Evolutionary conservation across 2,329 filamentous ascomycete genomes (phyloP).

Genomic region (Trematosphaeria pertusa): DNA sequence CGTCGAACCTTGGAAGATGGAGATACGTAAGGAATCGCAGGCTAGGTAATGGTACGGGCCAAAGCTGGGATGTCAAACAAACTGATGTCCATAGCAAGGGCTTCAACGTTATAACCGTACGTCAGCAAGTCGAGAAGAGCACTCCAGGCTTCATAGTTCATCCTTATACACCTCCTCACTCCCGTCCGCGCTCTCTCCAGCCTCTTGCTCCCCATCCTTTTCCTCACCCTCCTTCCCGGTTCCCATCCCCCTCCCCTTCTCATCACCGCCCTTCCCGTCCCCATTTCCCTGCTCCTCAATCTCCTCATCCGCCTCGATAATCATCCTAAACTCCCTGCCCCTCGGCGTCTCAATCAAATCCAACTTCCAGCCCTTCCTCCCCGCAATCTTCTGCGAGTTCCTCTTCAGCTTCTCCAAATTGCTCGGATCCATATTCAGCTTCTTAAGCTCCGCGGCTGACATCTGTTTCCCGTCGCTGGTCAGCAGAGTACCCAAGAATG

Average conservation of each 20-base stretch:
- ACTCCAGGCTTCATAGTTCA: too few species aligned
- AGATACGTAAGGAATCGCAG: too few species aligned
- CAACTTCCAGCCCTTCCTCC: conserved; percentile 78
- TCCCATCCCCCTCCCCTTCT: conserved; percentile 49
- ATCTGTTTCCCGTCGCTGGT: conserved; percentile 68
- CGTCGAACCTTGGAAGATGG: too few species aligned
- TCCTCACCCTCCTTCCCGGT: conserved; percentile 45
- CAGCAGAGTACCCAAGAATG: conserved; percentile 59
- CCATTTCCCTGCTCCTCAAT: conserved; percentile 28
- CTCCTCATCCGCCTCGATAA: conserved; percentile 66
- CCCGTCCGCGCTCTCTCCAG: conserved; percentile 39
- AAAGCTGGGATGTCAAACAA: too few species aligned
- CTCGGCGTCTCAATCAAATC: conserved; percentile 76
- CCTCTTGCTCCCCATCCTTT: conserved; percentile 21
- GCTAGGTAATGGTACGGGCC: too few species aligned
- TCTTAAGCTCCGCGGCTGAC: conserved; percentile 71
- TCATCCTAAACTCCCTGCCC: conserved; percentile 71
- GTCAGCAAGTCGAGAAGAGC: too few species aligned
- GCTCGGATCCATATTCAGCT: conserved; percentile 70
- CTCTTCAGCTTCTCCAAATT: conserved; percentile 73
- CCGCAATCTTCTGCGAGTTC: conserved; percentile 72
- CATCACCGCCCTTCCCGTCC: conserved; percentile 30
- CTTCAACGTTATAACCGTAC: too few species aligned
- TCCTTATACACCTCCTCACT: conserved; percentile 52
- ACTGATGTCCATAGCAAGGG: too few species aligned